Percentiles rank a stretch among this genome's conserved stretches.
Conservation (phyloP, 805 yeast species). For the Starmerella vaccinii region DNA sequence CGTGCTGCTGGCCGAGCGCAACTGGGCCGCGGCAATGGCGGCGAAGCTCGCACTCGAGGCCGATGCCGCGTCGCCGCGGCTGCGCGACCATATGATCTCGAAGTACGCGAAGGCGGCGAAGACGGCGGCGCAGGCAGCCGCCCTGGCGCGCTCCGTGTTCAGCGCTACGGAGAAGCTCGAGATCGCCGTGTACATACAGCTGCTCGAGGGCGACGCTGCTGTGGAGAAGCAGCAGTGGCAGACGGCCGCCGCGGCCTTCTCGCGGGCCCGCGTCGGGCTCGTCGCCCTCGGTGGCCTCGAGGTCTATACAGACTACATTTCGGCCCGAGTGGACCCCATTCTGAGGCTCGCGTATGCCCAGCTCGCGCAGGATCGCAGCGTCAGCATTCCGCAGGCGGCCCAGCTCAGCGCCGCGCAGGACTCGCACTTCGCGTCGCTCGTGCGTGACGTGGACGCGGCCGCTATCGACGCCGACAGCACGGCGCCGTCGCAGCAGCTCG, state of each 20-base stretch:
- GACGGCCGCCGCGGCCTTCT: slow-evolving; percentile 41
- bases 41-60: slow-evolving; percentile 46
- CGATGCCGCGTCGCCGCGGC: slow-evolving; percentile 35
- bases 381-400: slow-evolving; percentile 36
- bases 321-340: slow-evolving; percentile 55
- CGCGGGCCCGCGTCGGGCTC: slow-evolving; percentile 53
- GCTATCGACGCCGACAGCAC: slow-evolving; percentile 5
- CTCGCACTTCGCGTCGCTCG: slow-evolving; percentile 32
- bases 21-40: slow-evolving; percentile 58
- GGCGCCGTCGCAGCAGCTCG: slow-evolving; percentile 19
- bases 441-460: slow-evolving; percentile 35
- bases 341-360: slow-evolving; percentile 46
- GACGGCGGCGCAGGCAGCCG: slow-evolving; percentile 36
- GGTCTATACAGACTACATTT: slow-evolving; percentile 46
- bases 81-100: slow-evolving; percentile 42
- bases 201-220: slow-evolving; percentile 44
- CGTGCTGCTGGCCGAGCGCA: slow-evolving; percentile 61
- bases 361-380: slow-evolving; percentile 24
- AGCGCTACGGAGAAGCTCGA: slow-evolving; percentile 21
- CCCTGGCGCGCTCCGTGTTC: slow-evolving; percentile 12
- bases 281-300: slow-evolving; percentile 36
- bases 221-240: slow-evolving; percentile 49
- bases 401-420: slow-evolving; percentile 40
- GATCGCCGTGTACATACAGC: slow-evolving; percentile 31
- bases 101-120: slow-evolving; percentile 57